These are phyloP conservation scores for Nyctanthes arbortristis DNA, from an alignment of 257 asterid genomes.

Conservation along the genomic window DNA sequence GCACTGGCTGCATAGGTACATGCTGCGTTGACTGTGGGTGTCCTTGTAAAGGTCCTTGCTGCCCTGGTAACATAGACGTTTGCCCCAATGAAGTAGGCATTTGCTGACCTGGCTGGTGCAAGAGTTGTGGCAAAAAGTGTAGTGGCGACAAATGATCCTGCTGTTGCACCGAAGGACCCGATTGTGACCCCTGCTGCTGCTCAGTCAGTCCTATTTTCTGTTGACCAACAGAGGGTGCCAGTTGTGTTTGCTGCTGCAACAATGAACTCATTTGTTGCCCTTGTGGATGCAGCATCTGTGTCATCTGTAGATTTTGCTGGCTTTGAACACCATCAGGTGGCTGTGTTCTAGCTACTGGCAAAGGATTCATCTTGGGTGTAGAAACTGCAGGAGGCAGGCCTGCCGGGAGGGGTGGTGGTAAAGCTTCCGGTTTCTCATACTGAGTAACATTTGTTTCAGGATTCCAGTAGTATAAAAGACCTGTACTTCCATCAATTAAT, in stretches of 20 bases:
- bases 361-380: constrained; percentile 62
- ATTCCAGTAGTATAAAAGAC: constrained; percentile 80
- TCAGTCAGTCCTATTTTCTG: constrained; percentile 37
- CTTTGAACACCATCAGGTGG: constrained; percentile 51
- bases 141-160: constrained; percentile 49
- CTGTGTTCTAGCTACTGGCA: constrained; percentile 56
- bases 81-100: constrained; percentile 47
- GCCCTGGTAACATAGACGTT: constrained; percentile 44
- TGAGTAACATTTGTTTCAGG: constrained; percentile 89
- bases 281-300: constrained; percentile 36
- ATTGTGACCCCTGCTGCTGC: constrained; percentile 55
- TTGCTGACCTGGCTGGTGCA: constrained; percentile 62
- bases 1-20: constrained; percentile 42
- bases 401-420: constrained; percentile 69
- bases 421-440: constrained; percentile 68
- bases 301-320: constrained; percentile 42
- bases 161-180: constrained; percentile 45
- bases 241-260: constrained; percentile 46
- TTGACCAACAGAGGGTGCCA: constrained; percentile 37
- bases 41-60: constrained; percentile 46
- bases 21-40: constrained; percentile 51
- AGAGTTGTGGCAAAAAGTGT: constrained; percentile 50
- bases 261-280: constrained; percentile 42
- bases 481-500: constrained; percentile 78
- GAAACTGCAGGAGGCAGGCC: constrained; percentile 65